Conservation (phyloP, 2,329 filamentous ascomycete genomes). For the Colletotrichum musicola region DNA sequence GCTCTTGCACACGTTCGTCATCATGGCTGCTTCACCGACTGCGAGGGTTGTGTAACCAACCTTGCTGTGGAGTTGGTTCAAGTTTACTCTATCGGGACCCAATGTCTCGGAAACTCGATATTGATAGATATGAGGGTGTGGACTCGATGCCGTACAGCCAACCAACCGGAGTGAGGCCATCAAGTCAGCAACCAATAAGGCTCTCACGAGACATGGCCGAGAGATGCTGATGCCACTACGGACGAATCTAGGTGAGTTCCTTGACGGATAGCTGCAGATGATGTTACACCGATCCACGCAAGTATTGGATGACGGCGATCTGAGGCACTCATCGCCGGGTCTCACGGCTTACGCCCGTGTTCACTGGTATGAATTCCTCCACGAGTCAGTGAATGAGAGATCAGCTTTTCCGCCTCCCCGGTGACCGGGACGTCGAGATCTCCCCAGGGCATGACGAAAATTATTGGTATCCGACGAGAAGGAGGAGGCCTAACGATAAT, state of each 20-base stretch:
- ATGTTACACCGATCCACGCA: constrained; percentile 23
- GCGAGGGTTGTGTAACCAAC: constrained; percentile 21
- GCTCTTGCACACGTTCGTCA: background rate
- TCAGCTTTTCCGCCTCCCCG: constrained; percentile 10
- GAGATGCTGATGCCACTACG: background rate
- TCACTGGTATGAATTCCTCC: constrained; percentile 19
- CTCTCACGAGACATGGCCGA: background rate
- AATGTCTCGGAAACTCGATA: constrained; percentile 39
- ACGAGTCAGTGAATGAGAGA: constrained; percentile 14
- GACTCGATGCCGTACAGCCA: background rate
- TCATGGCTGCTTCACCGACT: background rate
- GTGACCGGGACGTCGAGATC: constrained; percentile 22
- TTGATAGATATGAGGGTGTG: constrained; percentile 5
- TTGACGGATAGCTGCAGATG: constrained; percentile 18
- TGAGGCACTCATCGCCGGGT: background rate
- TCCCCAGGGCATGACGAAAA: constrained; percentile 1
- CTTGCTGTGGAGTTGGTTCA: constrained; percentile 1
- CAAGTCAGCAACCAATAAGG: background rate
- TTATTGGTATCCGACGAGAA: background rate
- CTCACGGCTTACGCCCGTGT: background rate
- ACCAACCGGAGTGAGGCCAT: background rate
- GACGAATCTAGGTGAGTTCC: constrained; percentile 11
- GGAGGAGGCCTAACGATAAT: constrained; percentile 12
- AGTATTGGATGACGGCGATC: constrained; percentile 32
- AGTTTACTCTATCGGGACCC: background rate